Evolutionary conservation across 2,329 filamentous ascomycete species (phyloP).

Genomic region (Venturia nashicola): DNA sequence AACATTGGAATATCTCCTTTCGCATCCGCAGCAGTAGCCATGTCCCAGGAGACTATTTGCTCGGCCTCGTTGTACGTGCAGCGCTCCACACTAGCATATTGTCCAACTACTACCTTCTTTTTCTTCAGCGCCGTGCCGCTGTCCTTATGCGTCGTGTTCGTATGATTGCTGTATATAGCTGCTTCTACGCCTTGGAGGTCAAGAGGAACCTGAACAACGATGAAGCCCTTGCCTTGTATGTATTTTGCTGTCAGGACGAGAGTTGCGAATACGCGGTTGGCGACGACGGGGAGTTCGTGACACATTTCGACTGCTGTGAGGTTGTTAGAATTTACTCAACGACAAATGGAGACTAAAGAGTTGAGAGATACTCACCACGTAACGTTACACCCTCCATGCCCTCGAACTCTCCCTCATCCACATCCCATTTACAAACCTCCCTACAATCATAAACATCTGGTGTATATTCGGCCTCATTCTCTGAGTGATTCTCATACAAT

Average conservation of each 20-base stretch:
- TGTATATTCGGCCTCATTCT: slow-evolving; percentile 47
- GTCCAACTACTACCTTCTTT: slow-evolving; percentile 41
- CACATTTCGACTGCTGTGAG: slow-evolving; percentile 48
- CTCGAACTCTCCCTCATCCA: slow-evolving; percentile 14
- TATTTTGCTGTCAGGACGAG: slow-evolving; percentile 32
- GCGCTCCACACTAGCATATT: slow-evolving; percentile 55
- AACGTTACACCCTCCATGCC: slow-evolving; percentile 21
- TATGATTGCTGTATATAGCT: slow-evolving; percentile 19
- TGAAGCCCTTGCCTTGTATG: slow-evolving; percentile 10
- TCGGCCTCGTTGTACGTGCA: slow-evolving; percentile 26
- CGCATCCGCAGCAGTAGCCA: slow-evolving; percentile 65
- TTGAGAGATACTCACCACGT: slow-evolving; percentile 26
- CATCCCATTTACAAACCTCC: slow-evolving; percentile 30
- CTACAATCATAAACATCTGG: slow-evolving; percentile 40
- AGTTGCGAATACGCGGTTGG: slow-evolving; percentile 54
- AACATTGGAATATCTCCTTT: slow-evolving; percentile 52
- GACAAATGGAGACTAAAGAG: not conserved
- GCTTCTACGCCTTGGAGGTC: slow-evolving; percentile 19
- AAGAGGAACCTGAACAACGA: slow-evolving; percentile 27
- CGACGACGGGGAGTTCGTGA: slow-evolving; percentile 49
- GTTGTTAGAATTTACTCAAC: not conserved
- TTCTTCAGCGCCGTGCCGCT: slow-evolving; percentile 25
- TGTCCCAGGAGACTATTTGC: slow-evolving; percentile 54
- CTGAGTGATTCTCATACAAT: slow-evolving; percentile 46
- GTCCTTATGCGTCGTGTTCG: slow-evolving; percentile 17